Evolutionary conservation across 345 rosid species (phyloP).

Genomic region (Eutrema heterophyllum): DNA sequence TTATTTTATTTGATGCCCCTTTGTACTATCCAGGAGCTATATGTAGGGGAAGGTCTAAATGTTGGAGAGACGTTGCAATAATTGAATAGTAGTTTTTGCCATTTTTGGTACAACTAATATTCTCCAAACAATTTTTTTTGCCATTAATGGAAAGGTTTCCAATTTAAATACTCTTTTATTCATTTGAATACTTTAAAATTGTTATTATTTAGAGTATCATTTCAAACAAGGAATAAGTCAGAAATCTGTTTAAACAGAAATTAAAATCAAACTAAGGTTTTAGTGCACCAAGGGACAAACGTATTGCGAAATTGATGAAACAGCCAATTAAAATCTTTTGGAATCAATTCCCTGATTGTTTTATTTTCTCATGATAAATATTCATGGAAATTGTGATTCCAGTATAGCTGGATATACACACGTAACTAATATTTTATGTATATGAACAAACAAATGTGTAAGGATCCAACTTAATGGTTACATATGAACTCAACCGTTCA

Average conservation of each 20-base stretch:
- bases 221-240: slow-evolving; percentile 25
- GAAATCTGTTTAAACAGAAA: slow-evolving; percentile 6
- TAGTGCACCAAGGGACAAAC: slow-evolving; percentile 31
- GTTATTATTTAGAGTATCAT: not conserved
- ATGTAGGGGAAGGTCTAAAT: slow-evolving; percentile 4
- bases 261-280: slow-evolving; percentile 11
- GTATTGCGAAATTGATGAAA: slow-evolving; percentile 23
- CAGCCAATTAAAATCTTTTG: slow-evolving; percentile 24
- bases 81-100: slow-evolving; percentile 18
- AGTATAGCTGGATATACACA: not conserved
- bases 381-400: slow-evolving; percentile 12
- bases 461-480: slow-evolving; percentile 1
- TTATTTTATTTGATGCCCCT: not conserved
- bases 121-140: not conserved
- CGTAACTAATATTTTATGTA: not conserved
- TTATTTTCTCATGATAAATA: not conserved
- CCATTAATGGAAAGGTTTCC: slow-evolving; percentile 13
- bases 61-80: slow-evolving; percentile 14
- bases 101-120: slow-evolving; percentile 31
- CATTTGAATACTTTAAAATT: not conserved
- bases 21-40: slow-evolving; percentile 21
- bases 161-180: not conserved
- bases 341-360: slow-evolving; percentile 30
- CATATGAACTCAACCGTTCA: not conserved
- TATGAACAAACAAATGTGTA: not conserved